Base-by-base conservation (phyloP, 768 basidiomycete genomes). In the Tulasnella sp. region DNA sequence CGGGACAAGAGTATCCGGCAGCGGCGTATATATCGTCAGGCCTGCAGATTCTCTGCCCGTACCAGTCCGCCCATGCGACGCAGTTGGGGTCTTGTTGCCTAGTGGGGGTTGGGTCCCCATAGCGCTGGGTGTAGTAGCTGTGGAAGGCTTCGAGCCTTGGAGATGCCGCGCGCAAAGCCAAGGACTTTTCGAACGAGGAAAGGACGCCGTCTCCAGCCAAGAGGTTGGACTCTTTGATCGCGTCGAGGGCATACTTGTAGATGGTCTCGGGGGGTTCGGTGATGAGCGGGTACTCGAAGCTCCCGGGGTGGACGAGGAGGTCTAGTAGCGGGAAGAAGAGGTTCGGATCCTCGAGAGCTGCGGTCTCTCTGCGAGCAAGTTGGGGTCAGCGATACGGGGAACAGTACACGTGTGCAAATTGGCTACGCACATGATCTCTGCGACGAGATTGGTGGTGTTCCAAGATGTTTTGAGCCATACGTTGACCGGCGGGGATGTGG, bases 71-170 rank as follows among this genome's bases (percentile, higher is more conserved):
- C 93, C 91, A 95, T 16, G 91, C 91, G 2, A 87, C 90, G 81
- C 91, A 92, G 6, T 84, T 82, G 10, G 26, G 29, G 16, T 82
- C 83, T 15, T 82, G 84, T 46, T 81, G 79, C 69, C 42, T 79
- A n/a, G 79, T 81, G 46, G 84, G 82, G 70, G 70, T 26, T 20
- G 72, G 74, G 84, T 79, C 84, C 82, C 55, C 39, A 46, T 55
- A 4, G 80, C 79, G 76, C 81, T 81, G 70, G 79, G 73, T 83
- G 81, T 95, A 96, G 82, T 90, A 90, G 74, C 91, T 88, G 82
- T 92, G 94, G 82, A 91, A 93, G 0, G 96, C 95, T 78, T 94
- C 91, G 37, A 98, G 88, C 81, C 90, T 91, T 0, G 96, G 95
- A 0, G 90, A 90, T 9, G 91, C 88, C 3, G 91, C 88, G 80